phyloP scores from a whole-genome alignment of 305 asterid species.

The Fraxinus paxiana region DNA sequence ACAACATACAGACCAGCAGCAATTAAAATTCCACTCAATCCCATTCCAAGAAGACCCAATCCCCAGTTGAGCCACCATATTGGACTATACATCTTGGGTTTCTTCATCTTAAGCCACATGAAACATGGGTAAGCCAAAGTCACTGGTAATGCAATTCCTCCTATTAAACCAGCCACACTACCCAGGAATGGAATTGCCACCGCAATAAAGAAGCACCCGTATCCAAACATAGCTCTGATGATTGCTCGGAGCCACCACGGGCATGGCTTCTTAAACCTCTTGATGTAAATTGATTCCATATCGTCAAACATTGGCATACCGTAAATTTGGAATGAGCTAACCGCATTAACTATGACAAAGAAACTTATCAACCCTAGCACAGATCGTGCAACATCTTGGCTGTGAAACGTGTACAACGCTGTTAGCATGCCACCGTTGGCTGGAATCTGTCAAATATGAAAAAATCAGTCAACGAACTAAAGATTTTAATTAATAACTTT shows the following conservation, averaged over 20 bases:
- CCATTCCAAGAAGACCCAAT: constrained; percentile 63
- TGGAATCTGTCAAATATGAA: constrained; percentile 47
- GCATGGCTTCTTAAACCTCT: constrained; percentile 53
- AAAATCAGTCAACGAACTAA: constrained; percentile 10
- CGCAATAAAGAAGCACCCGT: constrained; percentile 54
- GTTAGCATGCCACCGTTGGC: constrained; percentile 63
- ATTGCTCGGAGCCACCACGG: constrained; percentile 73
- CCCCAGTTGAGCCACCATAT: constrained; percentile 71
- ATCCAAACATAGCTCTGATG: constrained; percentile 54
- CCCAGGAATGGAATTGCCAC: constrained; percentile 74
- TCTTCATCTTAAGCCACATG: constrained; percentile 85
- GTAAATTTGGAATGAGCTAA: constrained; percentile 74
- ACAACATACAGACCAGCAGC: constrained; percentile 68
- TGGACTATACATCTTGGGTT: constrained; percentile 46
- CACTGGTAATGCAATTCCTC: constrained; percentile 68
- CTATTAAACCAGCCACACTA: constrained; percentile 70
- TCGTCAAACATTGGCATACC: constrained; percentile 76
- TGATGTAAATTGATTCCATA: constrained; percentile 59
- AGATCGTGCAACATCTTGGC: constrained; percentile 43
- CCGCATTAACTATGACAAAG: constrained; percentile 55
- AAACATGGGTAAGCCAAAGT: constrained; percentile 77
- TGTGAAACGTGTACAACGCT: constrained; percentile 52
- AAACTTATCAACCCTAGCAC: constrained; percentile 45
- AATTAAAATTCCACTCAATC: constrained; percentile 39
- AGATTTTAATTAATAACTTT: constrained; percentile 7